A percentile compares a stretch with the other conserved stretches of the same genome.
Conservation (phyloP, 2,329 filamentous ascomycete species). For the Epichloe sylvatica region DNA sequence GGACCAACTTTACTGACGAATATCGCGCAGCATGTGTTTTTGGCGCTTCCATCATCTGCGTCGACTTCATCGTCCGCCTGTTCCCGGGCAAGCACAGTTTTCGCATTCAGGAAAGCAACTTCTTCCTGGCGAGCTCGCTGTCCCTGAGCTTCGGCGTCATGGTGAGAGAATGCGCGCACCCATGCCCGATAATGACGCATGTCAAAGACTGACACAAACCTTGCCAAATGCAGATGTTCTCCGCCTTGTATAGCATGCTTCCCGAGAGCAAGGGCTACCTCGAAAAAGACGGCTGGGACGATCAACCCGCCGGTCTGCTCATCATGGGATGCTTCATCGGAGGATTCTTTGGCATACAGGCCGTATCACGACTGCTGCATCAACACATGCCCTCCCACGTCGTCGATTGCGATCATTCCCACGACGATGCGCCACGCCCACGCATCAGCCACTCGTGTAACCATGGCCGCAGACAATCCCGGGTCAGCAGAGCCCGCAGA, state of each 20-base stretch:
- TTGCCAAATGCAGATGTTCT: constrained; percentile 55
- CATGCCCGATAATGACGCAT: not conserved
- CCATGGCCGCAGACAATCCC: constrained; percentile 16
- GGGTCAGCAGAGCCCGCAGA: constrained; percentile 19
- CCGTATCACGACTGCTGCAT: constrained; percentile 58
- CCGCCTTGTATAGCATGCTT: constrained; percentile 83
- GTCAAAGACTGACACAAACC: not conserved
- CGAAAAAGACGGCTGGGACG: constrained; percentile 49
- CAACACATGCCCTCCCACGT: constrained; percentile 64
- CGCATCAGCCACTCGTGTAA: constrained; percentile 15
- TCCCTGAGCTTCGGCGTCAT: constrained; percentile 94
- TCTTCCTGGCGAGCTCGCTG: constrained; percentile 74
- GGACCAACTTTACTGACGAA: constrained; percentile 3
- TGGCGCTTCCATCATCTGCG: constrained; percentile 73
- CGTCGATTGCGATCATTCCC: constrained; percentile 65
- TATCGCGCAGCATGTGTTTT: constrained; percentile 43
- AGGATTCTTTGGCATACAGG: constrained; percentile 64
- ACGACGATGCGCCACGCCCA: constrained; percentile 37
- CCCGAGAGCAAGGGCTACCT: constrained; percentile 75
- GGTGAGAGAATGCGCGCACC: constrained; percentile 35
- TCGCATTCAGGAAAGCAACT: constrained; percentile 76
- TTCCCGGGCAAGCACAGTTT: constrained; percentile 66
- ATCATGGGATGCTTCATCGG: constrained; percentile 56
- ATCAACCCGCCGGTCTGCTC: constrained; percentile 52
- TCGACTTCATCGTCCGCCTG: constrained; percentile 62